Evolutionary conservation across 176 grass and related monocot species (phyloP), one percentile per base, ranked within the genome.

Genomic region (Rhipidocladum racemiflorum): DNA sequence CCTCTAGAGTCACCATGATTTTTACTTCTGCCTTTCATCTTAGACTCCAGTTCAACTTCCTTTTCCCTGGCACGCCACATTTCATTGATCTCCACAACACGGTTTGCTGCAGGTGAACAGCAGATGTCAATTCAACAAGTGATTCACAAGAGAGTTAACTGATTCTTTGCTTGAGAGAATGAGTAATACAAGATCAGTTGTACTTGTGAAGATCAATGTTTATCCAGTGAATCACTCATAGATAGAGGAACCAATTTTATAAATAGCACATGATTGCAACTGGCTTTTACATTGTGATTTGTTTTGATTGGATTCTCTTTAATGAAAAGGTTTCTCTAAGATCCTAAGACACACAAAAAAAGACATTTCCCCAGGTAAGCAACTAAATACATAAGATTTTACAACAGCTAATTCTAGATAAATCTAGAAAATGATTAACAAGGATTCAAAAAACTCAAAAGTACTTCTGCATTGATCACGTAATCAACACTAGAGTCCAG

Each of bases 11-110:
- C 83, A 71, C 25, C 65, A 77, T 0, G 7, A 76, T 85, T 72
- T 49, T 77, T 84, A 72, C 59, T 63, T 78, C 49, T 82, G 20
- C 48, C 55, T 64, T 87, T 89, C 63, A 81, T 25, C 62, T 89
- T 97, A 62, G 67, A 83, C 61, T 97, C 90, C 68, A 97, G 75
- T 67, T 89, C 88, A 46, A 83, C 65, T 78, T 97, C 95, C 88
- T 94, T 97, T 39, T 94, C 88, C 30, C 95, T 92, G 29, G 92
- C 90, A 73, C 74, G 81, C 95, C 95, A 97, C 95, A 97, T 94
- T 80, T 97, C 95, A 66, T 89, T 32, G 15, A 97, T 88, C 86
- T 94, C 95, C 36, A 94, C 88, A 85, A 78, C 88, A 89, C 86
- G 85, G 81, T 97, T 97, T 79, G 95, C 95, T 97, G 86, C 28